Evolutionary conservation across 2,329 filamentous ascomycete species (phyloP).

Genomic region (Cercospora canescens): DNA sequence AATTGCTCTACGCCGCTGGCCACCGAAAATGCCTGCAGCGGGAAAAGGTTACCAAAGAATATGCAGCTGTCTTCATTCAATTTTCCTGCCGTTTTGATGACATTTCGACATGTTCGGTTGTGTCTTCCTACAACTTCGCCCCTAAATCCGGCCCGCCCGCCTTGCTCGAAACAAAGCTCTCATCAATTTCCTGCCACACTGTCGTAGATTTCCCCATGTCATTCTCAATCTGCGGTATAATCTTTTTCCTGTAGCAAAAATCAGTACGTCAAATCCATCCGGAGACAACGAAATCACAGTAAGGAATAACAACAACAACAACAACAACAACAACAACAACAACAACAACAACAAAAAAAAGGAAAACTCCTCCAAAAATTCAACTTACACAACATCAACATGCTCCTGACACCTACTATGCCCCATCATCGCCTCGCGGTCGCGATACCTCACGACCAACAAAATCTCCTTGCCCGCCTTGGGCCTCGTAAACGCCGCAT

Average conservation of each 20-base stretch:
- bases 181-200: slow-evolving; percentile 31
- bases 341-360: background rate
- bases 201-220: slow-evolving; percentile 23
- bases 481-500: slow-evolving; percentile 29
- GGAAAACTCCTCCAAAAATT: slow-evolving; percentile 7
- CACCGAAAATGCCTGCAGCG: too few relatives aligned
- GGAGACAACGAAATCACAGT: background rate
- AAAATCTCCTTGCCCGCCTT: slow-evolving; percentile 30
- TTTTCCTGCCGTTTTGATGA: too few relatives aligned
- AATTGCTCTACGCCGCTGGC: too few relatives aligned
- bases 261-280: background rate
- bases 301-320: too few relatives aligned
- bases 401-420: slow-evolving; percentile 28
- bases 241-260: slow-evolving; percentile 18
- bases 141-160: slow-evolving; percentile 1
- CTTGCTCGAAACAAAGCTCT: slow-evolving; percentile 30
- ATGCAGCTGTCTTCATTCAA: too few relatives aligned
- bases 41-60: background rate
- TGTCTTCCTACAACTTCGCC: slow-evolving; percentile 8
- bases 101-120: too few relatives aligned
- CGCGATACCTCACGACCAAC: slow-evolving; percentile 28
- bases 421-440: slow-evolving; percentile 18
- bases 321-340: background rate
- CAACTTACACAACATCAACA: slow-evolving; percentile 23
- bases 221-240: slow-evolving; percentile 19